Percentiles rank a stretch among this genome's conserved stretches.
Evolutionary conservation across 495 filamentous ascomycete genomes (phyloP).

Genomic region (Sabuloglossum arenarium): DNA sequence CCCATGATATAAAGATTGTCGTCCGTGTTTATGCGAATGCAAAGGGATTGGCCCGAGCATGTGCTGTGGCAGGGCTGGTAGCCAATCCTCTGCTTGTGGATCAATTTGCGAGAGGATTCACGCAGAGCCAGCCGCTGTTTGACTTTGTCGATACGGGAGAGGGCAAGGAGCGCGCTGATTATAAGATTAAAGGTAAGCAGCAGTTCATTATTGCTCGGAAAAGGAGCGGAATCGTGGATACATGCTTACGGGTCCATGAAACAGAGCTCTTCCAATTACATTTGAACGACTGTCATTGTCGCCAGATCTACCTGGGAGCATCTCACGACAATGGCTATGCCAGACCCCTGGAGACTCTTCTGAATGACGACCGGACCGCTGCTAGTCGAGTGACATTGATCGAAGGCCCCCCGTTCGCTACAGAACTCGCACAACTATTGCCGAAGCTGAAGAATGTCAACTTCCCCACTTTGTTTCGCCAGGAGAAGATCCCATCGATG

Average conservation of each 20-base stretch:
- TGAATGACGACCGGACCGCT: slow-evolving; percentile 26
- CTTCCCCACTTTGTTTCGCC: slow-evolving; percentile 46
- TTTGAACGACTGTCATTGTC: slow-evolving; percentile 52
- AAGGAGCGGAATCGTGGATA: neutral
- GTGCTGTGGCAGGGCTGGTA: slow-evolving; percentile 32
- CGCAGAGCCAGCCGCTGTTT: slow-evolving; percentile 5
- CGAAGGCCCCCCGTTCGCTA: slow-evolving; percentile 49
- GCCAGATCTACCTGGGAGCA: slow-evolving; percentile 61
- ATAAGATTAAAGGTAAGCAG: slow-evolving; percentile 51
- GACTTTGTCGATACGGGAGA: slow-evolving; percentile 27
- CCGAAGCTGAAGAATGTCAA: slow-evolving; percentile 35
- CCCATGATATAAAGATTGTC: slow-evolving; percentile 35
- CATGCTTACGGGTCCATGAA: slow-evolving; percentile 1
- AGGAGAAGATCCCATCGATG: slow-evolving; percentile 22
- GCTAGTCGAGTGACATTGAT: slow-evolving; percentile 45
- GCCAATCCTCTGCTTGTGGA: slow-evolving; percentile 29
- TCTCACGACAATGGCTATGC: slow-evolving; percentile 58
- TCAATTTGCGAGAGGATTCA: slow-evolving; percentile 47
- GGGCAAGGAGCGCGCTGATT: slow-evolving; percentile 45
- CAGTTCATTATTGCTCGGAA: neutral
- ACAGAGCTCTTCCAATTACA: slow-evolving; percentile 49
- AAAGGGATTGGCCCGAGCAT: slow-evolving; percentile 37
- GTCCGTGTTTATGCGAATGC: slow-evolving; percentile 51
- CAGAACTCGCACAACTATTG: slow-evolving; percentile 23
- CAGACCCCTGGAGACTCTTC: slow-evolving; percentile 42